Evolutionary conservation across 352 stramenopile genomes (phyloP), one percentile per base, ranked within the genome.

Genomic region (Phytophthora macrochlamydospora): DNA sequence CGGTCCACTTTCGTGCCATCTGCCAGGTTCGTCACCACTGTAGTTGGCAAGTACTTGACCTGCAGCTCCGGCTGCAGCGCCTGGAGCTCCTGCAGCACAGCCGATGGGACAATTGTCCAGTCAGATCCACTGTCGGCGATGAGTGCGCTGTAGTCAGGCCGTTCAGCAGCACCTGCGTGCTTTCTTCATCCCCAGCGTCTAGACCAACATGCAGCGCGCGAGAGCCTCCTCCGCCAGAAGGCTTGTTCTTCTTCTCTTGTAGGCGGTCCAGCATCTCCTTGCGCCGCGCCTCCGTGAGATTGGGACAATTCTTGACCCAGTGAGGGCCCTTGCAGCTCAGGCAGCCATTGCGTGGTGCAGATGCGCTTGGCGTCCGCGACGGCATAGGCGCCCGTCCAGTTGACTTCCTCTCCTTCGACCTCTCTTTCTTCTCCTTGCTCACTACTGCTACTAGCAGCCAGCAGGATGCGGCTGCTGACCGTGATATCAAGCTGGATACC

Each of bases 291-390:
- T 42, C 33, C 24, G 51, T 66, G 7, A 51, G 31, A 5, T 50
- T 66, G 4, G 52, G 60, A 3, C 60, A 57, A 32, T 67, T 13
- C 2, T 24, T 8, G 0, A 61, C 11, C 45, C 60, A 52, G 18
- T 62, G 46, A 4, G 46, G 38, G 0, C 52, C 60, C n/a, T 67
- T 62, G 8, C 37, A 62, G 7, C 56, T 11, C 14, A 61, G 24
- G 33, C 60, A 56, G 2, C 45, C 60, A 11, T 67, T 52, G 7
- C 14, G 18, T 7, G 60, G 60, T n/a, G 59, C 42, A 24, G 14
- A n/a, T 52, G 42, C 42, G 11, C 12, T 51, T n/a, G 33, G 44
- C 1, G 43, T 9, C 44, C 31, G 18, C 18, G 18, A 24, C 18
- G 18, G 18, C 18, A 0, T 8, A 13, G 18, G 44, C 14, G 43